Evolutionary conservation across 768 basidiomycete species (phyloP).

Genomic region (Cubamyces lactineus): DNA sequence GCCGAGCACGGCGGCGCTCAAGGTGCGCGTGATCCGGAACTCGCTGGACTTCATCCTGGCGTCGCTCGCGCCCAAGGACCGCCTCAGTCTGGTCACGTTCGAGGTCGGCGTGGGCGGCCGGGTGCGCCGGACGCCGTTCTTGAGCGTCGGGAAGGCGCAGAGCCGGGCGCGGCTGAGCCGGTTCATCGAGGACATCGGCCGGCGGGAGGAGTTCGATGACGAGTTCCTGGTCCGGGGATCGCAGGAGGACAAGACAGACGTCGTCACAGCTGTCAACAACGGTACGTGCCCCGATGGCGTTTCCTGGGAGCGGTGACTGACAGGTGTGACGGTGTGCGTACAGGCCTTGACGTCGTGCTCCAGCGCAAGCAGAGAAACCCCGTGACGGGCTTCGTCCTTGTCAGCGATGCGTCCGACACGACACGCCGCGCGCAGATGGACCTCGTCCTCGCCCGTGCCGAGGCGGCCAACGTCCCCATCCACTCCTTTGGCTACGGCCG

Average conservation of each 20-base stretch:
- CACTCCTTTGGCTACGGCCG: conserved; percentile 97
- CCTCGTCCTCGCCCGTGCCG: conserved; percentile 92
- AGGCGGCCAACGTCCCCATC: conserved; percentile 95
- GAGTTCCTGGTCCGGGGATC: conserved; percentile 69
- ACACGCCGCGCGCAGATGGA: conserved; percentile 98
- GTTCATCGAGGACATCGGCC: conserved; percentile 75
- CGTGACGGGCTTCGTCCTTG: conserved; percentile 87
- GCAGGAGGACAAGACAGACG: conserved; percentile 94
- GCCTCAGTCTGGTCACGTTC: conserved; percentile 90
- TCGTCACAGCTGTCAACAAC: conserved; percentile 98
- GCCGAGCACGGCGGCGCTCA: conserved; percentile 82
- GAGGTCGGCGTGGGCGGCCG: conserved; percentile 82
- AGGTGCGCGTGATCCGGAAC: conserved; percentile 85
- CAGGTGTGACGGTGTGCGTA: background rate
- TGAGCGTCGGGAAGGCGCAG: conserved; percentile 68
- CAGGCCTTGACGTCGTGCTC: conserved; percentile 89
- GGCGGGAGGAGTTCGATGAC: conserved; percentile 52
- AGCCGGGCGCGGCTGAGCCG: conserved; percentile 71
- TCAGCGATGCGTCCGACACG: conserved; percentile 91
- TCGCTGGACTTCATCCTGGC: conserved; percentile 87
- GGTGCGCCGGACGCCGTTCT: conserved; percentile 93
- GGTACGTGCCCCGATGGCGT: conserved; percentile 45
- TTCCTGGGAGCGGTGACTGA: background rate
- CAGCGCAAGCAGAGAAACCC: conserved; percentile 94
- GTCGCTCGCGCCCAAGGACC: conserved; percentile 74